These are phyloP conservation scores for Calonectria naviculata DNA, from an alignment of 2,329 filamentous ascomycete species.

Conservation along the genomic window DNA sequence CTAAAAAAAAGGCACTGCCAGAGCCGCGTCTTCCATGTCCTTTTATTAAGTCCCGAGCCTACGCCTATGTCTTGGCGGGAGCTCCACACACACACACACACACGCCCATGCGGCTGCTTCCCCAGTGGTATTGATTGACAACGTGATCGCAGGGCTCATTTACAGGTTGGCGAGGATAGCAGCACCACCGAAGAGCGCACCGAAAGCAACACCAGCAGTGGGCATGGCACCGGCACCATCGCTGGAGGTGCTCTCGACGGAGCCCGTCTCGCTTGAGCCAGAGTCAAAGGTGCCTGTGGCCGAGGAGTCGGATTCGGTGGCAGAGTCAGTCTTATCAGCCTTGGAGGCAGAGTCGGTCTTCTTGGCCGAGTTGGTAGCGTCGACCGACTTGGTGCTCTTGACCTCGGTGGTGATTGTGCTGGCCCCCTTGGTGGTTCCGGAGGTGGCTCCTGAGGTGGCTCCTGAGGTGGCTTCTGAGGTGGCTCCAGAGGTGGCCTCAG, in stretches of 20 bases:
- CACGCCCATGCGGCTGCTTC: neutral
- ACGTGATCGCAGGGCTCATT: slow-evolving; percentile 20
- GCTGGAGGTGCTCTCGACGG: slow-evolving; percentile 24
- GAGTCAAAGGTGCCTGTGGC: slow-evolving; percentile 30
- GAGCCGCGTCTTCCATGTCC: neutral
- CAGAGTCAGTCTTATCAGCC: slow-evolving; percentile 30
- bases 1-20: slow-evolving; percentile 1
- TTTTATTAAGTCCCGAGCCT: slow-evolving; percentile 18
- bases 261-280: slow-evolving; percentile 25
- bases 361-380: slow-evolving; percentile 13
- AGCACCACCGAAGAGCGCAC: slow-evolving; percentile 59
- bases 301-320: slow-evolving; percentile 40
- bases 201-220: slow-evolving; percentile 57
- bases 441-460: neutral
- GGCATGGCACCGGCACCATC: slow-evolving; percentile 47
- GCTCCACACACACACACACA: neutral
- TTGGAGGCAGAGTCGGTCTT: slow-evolving; percentile 7
- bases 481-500: neutral
- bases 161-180: slow-evolving; percentile 59
- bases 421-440: neutral
- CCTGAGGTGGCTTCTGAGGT: neutral
- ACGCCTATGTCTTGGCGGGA: neutral
- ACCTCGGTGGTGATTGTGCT: neutral
- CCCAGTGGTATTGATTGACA: neutral
- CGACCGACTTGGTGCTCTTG: slow-evolving; percentile 18